Conservation (phyloP, 2,329 filamentous ascomycete species). For the Huntiella bhutanensis region DNA sequence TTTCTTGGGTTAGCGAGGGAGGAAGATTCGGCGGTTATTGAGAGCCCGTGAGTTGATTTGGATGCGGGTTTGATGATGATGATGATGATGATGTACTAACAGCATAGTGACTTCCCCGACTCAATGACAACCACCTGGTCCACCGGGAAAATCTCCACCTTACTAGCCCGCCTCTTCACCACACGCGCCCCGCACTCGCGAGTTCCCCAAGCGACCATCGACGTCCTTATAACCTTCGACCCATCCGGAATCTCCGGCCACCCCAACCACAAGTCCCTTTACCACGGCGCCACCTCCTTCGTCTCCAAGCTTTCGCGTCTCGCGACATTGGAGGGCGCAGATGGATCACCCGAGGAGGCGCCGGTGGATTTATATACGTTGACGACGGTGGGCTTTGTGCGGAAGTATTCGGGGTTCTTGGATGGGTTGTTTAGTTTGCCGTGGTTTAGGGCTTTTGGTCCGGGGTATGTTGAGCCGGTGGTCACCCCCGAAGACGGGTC, state of each 20-base stretch:
- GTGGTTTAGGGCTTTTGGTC: constrained; percentile 26
- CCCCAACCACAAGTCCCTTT: constrained; percentile 83
- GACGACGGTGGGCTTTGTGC: constrained; percentile 46
- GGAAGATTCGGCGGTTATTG: constrained; percentile 71
- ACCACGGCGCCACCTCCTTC: constrained; percentile 62
- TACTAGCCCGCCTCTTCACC: constrained; percentile 57
- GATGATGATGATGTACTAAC: not conserved
- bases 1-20: constrained; percentile 54
- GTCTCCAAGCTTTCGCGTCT: constrained; percentile 41
- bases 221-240: constrained; percentile 84
- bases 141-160: constrained; percentile 44
- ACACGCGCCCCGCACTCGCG: constrained; percentile 29
- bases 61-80: not conserved
- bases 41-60: constrained; percentile 40
- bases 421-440: constrained; percentile 57
- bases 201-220: constrained; percentile 38
- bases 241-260: constrained; percentile 63
- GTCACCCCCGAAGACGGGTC: constrained; percentile 7
- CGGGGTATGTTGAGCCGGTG: constrained; percentile 11
- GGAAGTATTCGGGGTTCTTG: constrained; percentile 67
- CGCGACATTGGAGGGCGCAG: constrained; percentile 1
- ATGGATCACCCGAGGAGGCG: not conserved
- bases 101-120: constrained; percentile 55
- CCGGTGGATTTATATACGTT: constrained; percentile 68
- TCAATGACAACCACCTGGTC: constrained; percentile 74